Percentiles rank a stretch among this genome's conserved stretches.
Evolutionary conservation across 352 stramenopile species (phyloP).

Genomic region (Globisporangium abappressorium): DNA sequence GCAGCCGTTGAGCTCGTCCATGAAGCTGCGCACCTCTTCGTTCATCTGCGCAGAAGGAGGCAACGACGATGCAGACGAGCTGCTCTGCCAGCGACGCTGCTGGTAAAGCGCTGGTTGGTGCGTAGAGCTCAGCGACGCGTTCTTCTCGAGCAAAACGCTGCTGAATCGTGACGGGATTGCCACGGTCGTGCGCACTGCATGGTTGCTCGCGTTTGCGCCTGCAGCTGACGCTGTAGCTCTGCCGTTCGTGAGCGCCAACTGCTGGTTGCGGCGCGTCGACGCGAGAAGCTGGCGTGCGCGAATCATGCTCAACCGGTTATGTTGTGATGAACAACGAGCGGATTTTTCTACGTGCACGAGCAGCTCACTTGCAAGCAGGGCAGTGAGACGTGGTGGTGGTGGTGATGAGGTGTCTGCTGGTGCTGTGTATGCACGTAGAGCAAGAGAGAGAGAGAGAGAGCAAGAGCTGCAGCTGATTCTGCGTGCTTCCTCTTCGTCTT

Average conservation of each 20-base stretch:
- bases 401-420: background rate
- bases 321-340: background rate
- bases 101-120: background rate
- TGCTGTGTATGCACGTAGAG: background rate
- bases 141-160: slow-evolving; percentile 7
- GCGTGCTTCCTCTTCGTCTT: slow-evolving; percentile 1
- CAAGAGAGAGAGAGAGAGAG: background rate
- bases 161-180: slow-evolving; percentile 10
- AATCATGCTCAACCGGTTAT: slow-evolving; percentile 17
- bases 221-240: background rate
- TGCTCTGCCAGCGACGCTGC: slow-evolving; percentile 17
- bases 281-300: slow-evolving; percentile 23
- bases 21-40: slow-evolving; percentile 12
- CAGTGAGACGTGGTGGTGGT: background rate
- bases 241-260: slow-evolving; percentile 18
- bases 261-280: slow-evolving; percentile 16
- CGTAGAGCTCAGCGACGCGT: background rate
- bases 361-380: background rate
- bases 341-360: background rate
- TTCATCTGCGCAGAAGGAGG: slow-evolving; percentile 7
- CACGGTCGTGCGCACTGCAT: slow-evolving; percentile 12
- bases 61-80: background rate
- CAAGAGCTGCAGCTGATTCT: slow-evolving; percentile 1
- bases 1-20: slow-evolving; percentile 45
- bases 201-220: slow-evolving; percentile 13